Evolutionary conservation across 2,329 filamentous ascomycete species (phyloP), one percentile per base, ranked within the genome.

Genomic region (Nectriaceae sp.): DNA sequence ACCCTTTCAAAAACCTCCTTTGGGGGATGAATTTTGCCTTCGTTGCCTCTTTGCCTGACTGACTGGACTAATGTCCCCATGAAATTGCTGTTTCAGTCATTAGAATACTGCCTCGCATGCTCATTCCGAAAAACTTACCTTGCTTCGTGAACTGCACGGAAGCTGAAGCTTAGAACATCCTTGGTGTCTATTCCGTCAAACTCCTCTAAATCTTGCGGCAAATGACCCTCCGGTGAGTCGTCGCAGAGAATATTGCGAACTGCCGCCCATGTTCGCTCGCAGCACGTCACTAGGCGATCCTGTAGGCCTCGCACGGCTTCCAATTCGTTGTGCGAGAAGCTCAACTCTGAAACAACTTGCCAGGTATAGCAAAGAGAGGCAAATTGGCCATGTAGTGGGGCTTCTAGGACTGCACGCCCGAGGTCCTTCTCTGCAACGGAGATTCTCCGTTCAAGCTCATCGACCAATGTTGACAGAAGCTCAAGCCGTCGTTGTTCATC

Each of bases 101-200:
- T n/a, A 36, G 33, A 10, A 36, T 36, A 19, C 4, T 29, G 15
- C 20, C 13, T 31, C 24, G 5, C n/a, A n/a, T n/a, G n/a, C n/a
- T n/a, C n/a, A n/a, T n/a, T n/a, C n/a, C n/a, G 4, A 20, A n/a
- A 3, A 50, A 46, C 70, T 52, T 73, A 90, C 88, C 90, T 96
- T 20, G 92, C 90, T 70, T 99, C 94, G 53, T 96, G 93, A n/a
- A 97, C 77, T 5, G 91, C 90, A 59, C 94, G 84, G 80, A 96
- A 99, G 53, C 91, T 96, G 67, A 94, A 99, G 56, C 93, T 97
- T 40, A 99, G 71, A 16, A 96, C 79, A 60, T 95, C 90, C 64
- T 97, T 97, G 1, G 90, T 91, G 43, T 88, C 86, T 2, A 90
- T 77, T 1, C 85, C 88, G 4, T 87, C 79, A 15, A 82, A 73